Percentiles rank a stretch among this genome's conserved stretches.
Evolutionary conservation across 2,329 filamentous ascomycete species (phyloP).

Genomic region (Penicillium hesseltinei): DNA sequence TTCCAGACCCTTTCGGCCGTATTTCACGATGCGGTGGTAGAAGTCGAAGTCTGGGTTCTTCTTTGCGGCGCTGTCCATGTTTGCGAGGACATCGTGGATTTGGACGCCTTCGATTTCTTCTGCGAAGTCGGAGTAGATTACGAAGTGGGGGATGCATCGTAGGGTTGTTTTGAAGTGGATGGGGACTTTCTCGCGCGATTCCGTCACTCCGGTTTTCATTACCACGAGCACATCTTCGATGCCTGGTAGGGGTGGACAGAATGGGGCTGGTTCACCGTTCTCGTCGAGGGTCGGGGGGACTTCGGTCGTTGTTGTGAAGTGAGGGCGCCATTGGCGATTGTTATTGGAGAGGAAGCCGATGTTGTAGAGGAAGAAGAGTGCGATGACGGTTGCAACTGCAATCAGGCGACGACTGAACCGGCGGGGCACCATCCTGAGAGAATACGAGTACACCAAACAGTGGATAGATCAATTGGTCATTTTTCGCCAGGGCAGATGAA

Average conservation of each 20-base stretch:
- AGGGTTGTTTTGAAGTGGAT: slow-evolving; percentile 55
- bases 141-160: slow-evolving; percentile 54
- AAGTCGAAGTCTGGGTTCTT: slow-evolving; percentile 50
- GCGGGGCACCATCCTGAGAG: slow-evolving; percentile 43
- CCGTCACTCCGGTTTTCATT: slow-evolving; percentile 59
- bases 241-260: slow-evolving; percentile 39
- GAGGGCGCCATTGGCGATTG: slow-evolving; percentile 11
- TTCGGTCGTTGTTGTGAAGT: slow-evolving; percentile 7
- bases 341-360: slow-evolving; percentile 57
- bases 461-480: slow-evolving; percentile 13
- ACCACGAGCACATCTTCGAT: slow-evolving; percentile 56
- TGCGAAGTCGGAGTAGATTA: slow-evolving; percentile 59
- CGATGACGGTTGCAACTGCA: slow-evolving; percentile 56
- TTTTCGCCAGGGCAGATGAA: not conserved
- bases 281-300: slow-evolving; percentile 8
- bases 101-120: slow-evolving; percentile 52
- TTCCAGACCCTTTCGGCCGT: slow-evolving; percentile 46
- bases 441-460: slow-evolving; percentile 9
- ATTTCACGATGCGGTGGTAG: slow-evolving; percentile 49
- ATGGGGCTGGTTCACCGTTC: slow-evolving; percentile 15
- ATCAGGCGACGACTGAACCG: slow-evolving; percentile 36
- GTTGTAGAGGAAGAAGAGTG: slow-evolving; percentile 56
- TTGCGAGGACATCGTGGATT: slow-evolving; percentile 51
- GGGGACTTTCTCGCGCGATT: slow-evolving; percentile 55
- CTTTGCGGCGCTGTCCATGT: slow-evolving; percentile 42